Percentiles rank a stretch among this genome's conserved stretches.
Conservation (phyloP, 2,329 filamentous ascomycete genomes). For the Aaosphaeria pasadenensis region DNA sequence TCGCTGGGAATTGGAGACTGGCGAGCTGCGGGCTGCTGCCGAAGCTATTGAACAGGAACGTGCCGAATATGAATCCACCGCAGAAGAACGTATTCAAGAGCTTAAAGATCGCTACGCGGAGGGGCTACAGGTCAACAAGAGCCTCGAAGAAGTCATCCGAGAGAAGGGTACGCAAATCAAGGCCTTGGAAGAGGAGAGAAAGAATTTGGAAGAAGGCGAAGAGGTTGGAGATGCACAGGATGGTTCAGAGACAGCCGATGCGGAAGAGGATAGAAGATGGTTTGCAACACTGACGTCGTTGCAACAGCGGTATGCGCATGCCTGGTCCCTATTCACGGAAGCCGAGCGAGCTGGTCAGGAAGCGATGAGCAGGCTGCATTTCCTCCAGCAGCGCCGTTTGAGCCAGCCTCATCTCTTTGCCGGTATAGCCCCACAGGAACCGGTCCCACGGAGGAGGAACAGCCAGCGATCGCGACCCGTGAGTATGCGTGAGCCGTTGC, state of each 20-base stretch:
- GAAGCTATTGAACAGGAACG: conserved; percentile 45
- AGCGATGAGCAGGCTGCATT: conserved; percentile 41
- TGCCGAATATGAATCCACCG: conserved; percentile 27
- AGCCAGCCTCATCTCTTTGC: conserved; percentile 39
- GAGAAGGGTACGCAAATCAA: conserved; percentile 70
- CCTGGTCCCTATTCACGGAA: conserved; percentile 31
- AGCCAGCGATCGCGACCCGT: conserved; percentile 41
- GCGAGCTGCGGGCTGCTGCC: conserved; percentile 53
- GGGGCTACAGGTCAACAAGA: conserved; percentile 50
- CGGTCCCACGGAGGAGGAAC: conserved; percentile 34
- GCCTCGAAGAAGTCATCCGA: conserved; percentile 70
- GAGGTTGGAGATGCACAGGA: conserved; percentile 39
- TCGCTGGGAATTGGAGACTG: conserved; percentile 65
- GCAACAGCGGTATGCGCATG: conserved; percentile 46
- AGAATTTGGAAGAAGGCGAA: conserved; percentile 48
- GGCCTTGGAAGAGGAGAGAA: conserved; percentile 67
- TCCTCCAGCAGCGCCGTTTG: conserved; percentile 34
- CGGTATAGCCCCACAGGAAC: conserved; percentile 26
- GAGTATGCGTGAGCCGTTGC: conserved; percentile 36
- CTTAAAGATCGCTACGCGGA: conserved; percentile 41
- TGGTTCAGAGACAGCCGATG: conserved; percentile 39
- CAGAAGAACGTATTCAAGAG: conserved; percentile 40
- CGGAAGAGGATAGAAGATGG: conserved; percentile 55
- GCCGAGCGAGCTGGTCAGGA: conserved; percentile 39
- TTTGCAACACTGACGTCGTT: conserved; percentile 53